phyloP scores from a whole-genome alignment of 495 filamentous ascomycete species.

The Sporormia fimetaria region DNA sequence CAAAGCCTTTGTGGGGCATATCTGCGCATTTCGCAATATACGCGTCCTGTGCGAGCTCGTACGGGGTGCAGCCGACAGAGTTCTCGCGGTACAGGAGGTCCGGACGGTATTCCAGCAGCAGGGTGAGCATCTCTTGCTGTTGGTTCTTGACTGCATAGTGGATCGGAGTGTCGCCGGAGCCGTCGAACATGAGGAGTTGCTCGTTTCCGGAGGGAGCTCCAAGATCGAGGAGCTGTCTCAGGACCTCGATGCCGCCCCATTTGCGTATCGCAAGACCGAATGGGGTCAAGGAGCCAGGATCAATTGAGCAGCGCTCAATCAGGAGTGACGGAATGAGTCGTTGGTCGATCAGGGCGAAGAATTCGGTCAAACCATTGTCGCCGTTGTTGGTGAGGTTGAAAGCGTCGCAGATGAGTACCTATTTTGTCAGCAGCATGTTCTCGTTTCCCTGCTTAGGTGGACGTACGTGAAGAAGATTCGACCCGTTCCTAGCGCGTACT shows the following conservation, averaged over 20 bases:
- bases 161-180: slow-evolving; percentile 53
- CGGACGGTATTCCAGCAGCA: slow-evolving; percentile 45
- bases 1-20: background rate
- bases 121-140: slow-evolving; percentile 32
- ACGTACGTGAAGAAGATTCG: slow-evolving; percentile 55
- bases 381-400: slow-evolving; percentile 8
- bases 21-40: slow-evolving; percentile 35
- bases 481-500: slow-evolving; percentile 38
- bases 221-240: slow-evolving; percentile 37
- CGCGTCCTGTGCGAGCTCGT: slow-evolving; percentile 49
- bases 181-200: slow-evolving; percentile 48
- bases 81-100: slow-evolving; percentile 55
- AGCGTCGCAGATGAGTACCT: slow-evolving; percentile 33
- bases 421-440: no score
- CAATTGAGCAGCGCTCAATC: slow-evolving; percentile 34
- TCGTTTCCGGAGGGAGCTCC: slow-evolving; percentile 39
- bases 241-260: slow-evolving; percentile 24
- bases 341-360: slow-evolving; percentile 45
- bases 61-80: slow-evolving; percentile 55
- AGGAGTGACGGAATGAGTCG: slow-evolving; percentile 38
- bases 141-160: slow-evolving; percentile 43
- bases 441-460: no score
- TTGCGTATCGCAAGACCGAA: slow-evolving; percentile 33
- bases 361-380: slow-evolving; percentile 28
- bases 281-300: slow-evolving; percentile 41